Conservation (phyloP, 176 grass and related monocot species). For the Poa pratensis region DNA sequence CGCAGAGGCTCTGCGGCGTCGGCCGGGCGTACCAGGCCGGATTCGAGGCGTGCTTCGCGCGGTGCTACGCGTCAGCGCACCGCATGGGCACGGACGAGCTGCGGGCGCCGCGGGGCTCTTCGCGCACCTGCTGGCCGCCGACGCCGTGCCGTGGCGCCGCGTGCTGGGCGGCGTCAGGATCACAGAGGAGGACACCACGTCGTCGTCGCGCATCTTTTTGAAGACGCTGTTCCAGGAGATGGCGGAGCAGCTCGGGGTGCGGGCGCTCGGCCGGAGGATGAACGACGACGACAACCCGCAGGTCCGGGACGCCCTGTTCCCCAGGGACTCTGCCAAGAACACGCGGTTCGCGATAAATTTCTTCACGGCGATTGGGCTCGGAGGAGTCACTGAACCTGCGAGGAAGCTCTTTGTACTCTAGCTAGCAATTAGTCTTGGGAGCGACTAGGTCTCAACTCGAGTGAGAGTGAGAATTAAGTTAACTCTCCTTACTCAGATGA, state of each 20-base stretch:
- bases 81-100: conserved; percentile 22
- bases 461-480: no score
- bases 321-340: conserved; percentile 43
- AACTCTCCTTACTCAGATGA: no score
- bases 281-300: background rate
- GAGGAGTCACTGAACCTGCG: conserved; percentile 41
- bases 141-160: background rate
- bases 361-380: conserved; percentile 48
- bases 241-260: conserved; percentile 48
- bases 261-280: conserved; percentile 21
- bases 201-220: conserved; percentile 52
- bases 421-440: no score
- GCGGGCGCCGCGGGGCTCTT: background rate
- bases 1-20: conserved; percentile 46
- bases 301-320: conserved; percentile 54
- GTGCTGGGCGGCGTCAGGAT: conserved; percentile 1
- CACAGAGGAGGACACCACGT: conserved; percentile 47
- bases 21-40: background rate
- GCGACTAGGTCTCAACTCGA: no score
- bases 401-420: no score
- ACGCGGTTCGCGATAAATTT: conserved; percentile 47
- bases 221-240: conserved; percentile 62
- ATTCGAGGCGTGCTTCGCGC: conserved; percentile 8
- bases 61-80: background rate
- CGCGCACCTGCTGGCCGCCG: background rate